Evolutionary conservation across 139 green algal species (phyloP).

Genomic region (Volvox reticuliferus): DNA sequence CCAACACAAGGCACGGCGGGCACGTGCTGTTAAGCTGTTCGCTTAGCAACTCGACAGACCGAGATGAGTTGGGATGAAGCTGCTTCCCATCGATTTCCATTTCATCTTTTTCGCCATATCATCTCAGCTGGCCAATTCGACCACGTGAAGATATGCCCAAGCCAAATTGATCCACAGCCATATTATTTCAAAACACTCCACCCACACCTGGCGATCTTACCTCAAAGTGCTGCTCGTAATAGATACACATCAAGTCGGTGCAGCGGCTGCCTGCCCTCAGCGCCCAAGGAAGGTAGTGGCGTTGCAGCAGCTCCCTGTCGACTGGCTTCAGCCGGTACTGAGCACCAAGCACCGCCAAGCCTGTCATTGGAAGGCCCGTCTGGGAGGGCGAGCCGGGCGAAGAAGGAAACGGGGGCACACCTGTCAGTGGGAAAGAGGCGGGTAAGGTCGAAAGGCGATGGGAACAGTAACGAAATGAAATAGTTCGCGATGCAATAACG

Average conservation of each 20-base stretch:
- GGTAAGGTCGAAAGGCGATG: background rate
- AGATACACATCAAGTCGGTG: slow-evolving; percentile 89
- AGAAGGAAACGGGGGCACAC: background rate
- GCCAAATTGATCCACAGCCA: too few species aligned
- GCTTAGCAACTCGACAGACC: too few species aligned
- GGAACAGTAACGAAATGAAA: background rate
- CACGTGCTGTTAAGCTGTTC: background rate
- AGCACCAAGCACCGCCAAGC: slow-evolving; percentile 83
- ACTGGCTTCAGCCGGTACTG: slow-evolving; percentile 75
- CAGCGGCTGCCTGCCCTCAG: slow-evolving; percentile 79
- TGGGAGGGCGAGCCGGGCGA: slow-evolving; percentile 62
- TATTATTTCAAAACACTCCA: background rate
- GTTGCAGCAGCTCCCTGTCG: slow-evolving; percentile 73
- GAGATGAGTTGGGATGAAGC: too few species aligned
- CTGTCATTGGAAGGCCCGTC: slow-evolving; percentile 96
- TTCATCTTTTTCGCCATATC: too few species aligned
- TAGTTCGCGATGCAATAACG: too few species aligned
- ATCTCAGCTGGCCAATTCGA: too few species aligned
- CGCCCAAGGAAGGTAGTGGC: slow-evolving; percentile 90
- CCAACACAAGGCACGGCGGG: background rate
- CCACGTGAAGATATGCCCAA: too few species aligned
- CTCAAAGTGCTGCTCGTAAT: slow-evolving; percentile 91
- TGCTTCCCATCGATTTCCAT: too few species aligned
- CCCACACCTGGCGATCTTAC: slow-evolving; percentile 38
- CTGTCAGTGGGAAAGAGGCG: background rate